Base-by-base conservation (phyloP, 2,329 filamentous ascomycete species). In the Chalara sp. region DNA sequence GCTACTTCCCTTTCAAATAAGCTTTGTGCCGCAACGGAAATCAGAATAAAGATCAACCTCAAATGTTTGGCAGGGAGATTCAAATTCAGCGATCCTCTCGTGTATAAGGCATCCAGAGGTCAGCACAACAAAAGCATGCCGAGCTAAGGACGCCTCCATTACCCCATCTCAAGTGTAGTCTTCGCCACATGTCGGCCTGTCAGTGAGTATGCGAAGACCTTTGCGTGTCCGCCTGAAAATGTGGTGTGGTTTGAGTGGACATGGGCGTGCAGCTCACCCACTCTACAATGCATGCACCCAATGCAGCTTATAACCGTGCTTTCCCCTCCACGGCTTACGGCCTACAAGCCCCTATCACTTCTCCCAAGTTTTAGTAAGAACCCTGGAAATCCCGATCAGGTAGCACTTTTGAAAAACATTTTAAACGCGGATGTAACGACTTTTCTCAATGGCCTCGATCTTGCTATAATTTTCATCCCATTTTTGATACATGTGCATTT, bases 121-220 rank as follows among this genome's bases (percentile, higher is more conserved):
- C 13, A 43, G 21, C 21, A 21, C 21, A 21, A 21, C 21, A 21
- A 21, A 21, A 21, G 21, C 21, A 21, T 21, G 21, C 21, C 21
- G 21, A 21, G 21, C 21, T 21, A 21, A 3, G 21, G 21, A 21
- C 21, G 30, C 21, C 29, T 7, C 28, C 35, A 32, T 32, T 44
- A 47, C 40, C 50, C 47, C 50, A 49, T 55, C 44, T 50, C 47
- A 39, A 48, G 40, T 40, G 21, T 21, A 46, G 49, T 32, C 49
- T 49, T 50, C 48, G 58, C 58, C 54, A 60, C 57, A 54, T 56
- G 54, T 58, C 58, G 48, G 44, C 42, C 52, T 53, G 47, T 56
- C 50, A 54, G 53, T 51, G 47, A 47, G 46, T 54, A 21, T 21
- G 21, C 21, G 21, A 21, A 21, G 21, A 21, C 21, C 21, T 40